A percentile compares a stretch with the other conserved stretches of the same genome.
These are phyloP conservation scores for Phytopythium kandeliae DNA, from an alignment of 352 stramenopile species.

Conservation along the genomic window DNA sequence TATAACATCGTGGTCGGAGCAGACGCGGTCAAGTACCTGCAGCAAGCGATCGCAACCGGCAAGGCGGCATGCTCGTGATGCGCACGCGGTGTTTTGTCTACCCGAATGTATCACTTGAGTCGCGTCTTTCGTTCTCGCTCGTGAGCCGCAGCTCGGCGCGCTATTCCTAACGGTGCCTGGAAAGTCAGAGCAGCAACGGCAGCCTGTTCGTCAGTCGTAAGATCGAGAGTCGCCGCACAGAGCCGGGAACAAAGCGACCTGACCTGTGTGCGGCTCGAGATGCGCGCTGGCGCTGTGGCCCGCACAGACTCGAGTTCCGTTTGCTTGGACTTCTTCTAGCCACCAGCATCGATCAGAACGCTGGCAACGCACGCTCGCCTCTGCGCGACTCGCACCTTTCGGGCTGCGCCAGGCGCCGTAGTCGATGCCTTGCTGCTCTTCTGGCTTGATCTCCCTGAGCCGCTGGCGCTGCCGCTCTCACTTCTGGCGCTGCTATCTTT, in stretches of 20 bases:
- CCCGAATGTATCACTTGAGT: not conserved
- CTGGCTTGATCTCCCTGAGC: not conserved
- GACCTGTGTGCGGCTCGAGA: not conserved
- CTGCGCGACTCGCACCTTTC: not conserved
- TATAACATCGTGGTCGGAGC: slow-evolving; percentile 37
- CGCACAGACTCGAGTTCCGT: not conserved
- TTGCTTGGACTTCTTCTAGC: not conserved
- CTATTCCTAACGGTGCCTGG: not conserved
- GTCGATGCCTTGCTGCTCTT: not conserved
- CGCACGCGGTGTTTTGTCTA: too few relatives aligned
- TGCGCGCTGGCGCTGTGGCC: not conserved
- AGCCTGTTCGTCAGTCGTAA: not conserved
- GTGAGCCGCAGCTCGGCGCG: not conserved
- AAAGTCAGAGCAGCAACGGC: not conserved
- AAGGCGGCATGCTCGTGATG: slow-evolving; percentile 12
- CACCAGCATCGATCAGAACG: not conserved
- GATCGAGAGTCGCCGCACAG: not conserved
- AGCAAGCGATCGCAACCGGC: slow-evolving; percentile 20
- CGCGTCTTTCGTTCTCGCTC: not conserved
- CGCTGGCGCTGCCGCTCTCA: not conserved
- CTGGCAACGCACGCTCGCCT: not conserved
- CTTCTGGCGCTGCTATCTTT: not conserved
- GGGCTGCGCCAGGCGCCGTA: not conserved
- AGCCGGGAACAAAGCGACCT: not conserved
- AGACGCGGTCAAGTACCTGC: slow-evolving; percentile 31